Percentiles rank a stretch among this genome's conserved stretches.
These are phyloP conservation scores for Lignosus rhinocerotis DNA, from an alignment of 1,284 basidiomycete species.

Conservation along the genomic window DNA sequence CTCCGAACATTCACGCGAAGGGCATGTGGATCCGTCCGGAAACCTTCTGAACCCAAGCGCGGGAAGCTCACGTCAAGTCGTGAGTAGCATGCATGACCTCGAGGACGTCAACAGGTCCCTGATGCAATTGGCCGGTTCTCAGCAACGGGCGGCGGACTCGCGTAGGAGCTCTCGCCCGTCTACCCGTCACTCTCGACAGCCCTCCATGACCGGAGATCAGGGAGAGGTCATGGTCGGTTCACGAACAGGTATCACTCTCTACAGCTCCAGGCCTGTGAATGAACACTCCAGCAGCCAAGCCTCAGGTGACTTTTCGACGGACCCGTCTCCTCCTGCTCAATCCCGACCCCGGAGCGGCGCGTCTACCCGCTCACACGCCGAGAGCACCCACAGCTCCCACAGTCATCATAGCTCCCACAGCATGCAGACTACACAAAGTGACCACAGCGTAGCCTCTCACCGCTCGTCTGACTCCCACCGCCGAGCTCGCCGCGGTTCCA, in stretches of 20 bases:
- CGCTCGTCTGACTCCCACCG: slow-evolving; percentile 4
- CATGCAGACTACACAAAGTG: neutral
- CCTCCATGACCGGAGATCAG: slow-evolving; percentile 14
- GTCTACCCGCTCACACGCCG: slow-evolving; percentile 13
- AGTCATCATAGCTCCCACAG: neutral
- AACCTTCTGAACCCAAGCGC: slow-evolving; percentile 6
- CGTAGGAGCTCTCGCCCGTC: slow-evolving; percentile 12
- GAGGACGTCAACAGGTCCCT: slow-evolving; percentile 22
- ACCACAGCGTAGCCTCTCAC: slow-evolving; percentile 1
- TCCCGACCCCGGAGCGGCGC: slow-evolving; percentile 15
- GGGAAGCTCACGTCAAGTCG: slow-evolving; percentile 19
- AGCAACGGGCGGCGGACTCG: neutral
- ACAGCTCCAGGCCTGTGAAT: slow-evolving; percentile 19
- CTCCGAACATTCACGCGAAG: slow-evolving; percentile 8
- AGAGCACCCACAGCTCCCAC: slow-evolving; percentile 12
- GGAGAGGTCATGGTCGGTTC: slow-evolving; percentile 16
- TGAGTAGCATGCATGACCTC: slow-evolving; percentile 23
- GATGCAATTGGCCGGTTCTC: slow-evolving; percentile 12
- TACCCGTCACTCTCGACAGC: slow-evolving; percentile 14
- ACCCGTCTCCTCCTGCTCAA: slow-evolving; percentile 6
- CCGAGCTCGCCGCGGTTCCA: slow-evolving; percentile 13
- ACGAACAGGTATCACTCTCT: slow-evolving; percentile 23
- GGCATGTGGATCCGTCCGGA: neutral
- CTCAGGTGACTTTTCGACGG: slow-evolving; percentile 1
- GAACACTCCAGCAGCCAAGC: slow-evolving; percentile 6